Percentiles rank a stretch among this genome's conserved stretches.
These are phyloP conservation scores for Pontederia paniculata DNA, from an alignment of 176 grass and related monocot species.

Conservation along the genomic window DNA sequence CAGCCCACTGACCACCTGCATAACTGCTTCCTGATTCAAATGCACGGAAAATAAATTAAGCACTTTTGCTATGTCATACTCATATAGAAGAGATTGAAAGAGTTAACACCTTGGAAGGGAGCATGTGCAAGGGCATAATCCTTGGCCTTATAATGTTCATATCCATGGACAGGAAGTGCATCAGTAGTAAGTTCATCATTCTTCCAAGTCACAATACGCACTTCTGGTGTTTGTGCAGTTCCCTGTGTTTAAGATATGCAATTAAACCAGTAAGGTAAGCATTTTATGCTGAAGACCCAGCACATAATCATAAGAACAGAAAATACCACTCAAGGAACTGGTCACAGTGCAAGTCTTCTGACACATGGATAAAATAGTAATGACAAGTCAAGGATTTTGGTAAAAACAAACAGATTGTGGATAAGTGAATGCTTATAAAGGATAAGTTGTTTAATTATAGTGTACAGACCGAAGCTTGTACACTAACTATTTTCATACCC, in stretches of 20 bases:
- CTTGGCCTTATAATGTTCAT: constrained; percentile 93
- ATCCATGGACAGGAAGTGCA: constrained; percentile 93
- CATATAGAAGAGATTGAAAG: neutral
- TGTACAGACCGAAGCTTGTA: too few relatives aligned
- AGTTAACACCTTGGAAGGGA: constrained; percentile 70
- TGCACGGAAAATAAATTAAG: neutral
- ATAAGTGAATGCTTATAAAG: too few relatives aligned
- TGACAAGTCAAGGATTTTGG: too few relatives aligned
- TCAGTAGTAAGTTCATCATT: constrained; percentile 94
- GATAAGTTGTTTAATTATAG: too few relatives aligned
- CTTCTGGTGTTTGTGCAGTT: constrained; percentile 88
- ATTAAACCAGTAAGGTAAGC: constrained; percentile 8
- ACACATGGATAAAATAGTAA: too few relatives aligned
- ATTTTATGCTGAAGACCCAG: neutral
- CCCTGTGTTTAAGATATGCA: constrained; percentile 37
- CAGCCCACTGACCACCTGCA: constrained; percentile 95
- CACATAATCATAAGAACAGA: neutral
- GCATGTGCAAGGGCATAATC: constrained; percentile 89
- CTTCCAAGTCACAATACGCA: constrained; percentile 92
- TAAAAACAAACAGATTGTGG: too few relatives aligned
- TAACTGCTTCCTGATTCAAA: constrained; percentile 75
- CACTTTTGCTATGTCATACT: neutral
- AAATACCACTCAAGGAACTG: neutral
- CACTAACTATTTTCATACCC: neutral
- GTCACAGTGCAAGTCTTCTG: too few relatives aligned